Conservation (phyloP, 495 filamentous ascomycete genomes). For the Penicillium ochrochloron region DNA sequence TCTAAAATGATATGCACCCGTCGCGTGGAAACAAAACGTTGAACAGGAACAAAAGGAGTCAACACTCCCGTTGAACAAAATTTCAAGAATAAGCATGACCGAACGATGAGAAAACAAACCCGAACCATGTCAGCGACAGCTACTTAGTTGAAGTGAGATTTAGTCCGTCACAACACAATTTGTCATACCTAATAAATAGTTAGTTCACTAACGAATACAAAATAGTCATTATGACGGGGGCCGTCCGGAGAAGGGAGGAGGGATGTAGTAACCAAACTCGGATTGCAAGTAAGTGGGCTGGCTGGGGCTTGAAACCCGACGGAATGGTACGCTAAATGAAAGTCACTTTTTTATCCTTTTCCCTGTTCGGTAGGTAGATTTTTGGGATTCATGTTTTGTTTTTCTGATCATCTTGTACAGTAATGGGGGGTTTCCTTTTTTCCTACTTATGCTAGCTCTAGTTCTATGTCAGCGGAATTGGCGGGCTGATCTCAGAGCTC, state of each 20-base stretch:
- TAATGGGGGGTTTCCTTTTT: background rate
- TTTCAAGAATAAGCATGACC: no score
- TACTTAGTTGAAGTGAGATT: no score
- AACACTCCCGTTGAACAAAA: no score
- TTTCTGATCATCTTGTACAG: background rate
- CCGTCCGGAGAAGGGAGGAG: slow-evolving; percentile 1
- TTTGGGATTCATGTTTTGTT: background rate
- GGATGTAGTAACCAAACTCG: background rate
- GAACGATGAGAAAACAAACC: no score
- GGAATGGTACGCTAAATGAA: slow-evolving; percentile 20
- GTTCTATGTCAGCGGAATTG: slow-evolving; percentile 3
- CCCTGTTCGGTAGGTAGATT: background rate
- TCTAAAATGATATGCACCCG: background rate
- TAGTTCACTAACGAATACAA: no score
- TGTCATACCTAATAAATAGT: no score
- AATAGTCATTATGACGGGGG: background rate
- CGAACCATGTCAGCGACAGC: no score
- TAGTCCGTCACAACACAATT: no score
- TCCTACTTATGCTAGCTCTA: background rate
- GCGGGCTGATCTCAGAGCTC: background rate
- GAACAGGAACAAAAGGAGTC: no score
- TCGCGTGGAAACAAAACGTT: no score
- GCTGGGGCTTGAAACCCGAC: slow-evolving; percentile 19
- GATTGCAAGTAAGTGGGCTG: background rate
- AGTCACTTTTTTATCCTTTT: slow-evolving; percentile 1